A percentile compares a stretch with the other conserved stretches of the same genome.
These are phyloP conservation scores for Pterocarpus santalinus DNA, from an alignment of 306 rosid genomes.

Conservation along the genomic window DNA sequence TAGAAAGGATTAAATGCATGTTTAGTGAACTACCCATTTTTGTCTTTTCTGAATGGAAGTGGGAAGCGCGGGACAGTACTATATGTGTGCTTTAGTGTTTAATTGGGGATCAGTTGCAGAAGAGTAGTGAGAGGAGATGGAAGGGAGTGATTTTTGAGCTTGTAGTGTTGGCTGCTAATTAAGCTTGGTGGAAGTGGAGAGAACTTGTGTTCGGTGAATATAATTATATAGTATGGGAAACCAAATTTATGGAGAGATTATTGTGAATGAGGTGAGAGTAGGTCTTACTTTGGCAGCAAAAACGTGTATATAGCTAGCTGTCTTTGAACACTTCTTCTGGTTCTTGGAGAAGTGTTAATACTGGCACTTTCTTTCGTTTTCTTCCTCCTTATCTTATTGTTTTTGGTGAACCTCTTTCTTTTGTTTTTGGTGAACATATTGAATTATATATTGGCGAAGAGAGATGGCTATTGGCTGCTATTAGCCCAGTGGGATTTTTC, in stretches of 20 bases:
- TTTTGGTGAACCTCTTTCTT: neutral
- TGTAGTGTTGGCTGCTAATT: neutral
- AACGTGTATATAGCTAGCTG: slow-evolving; percentile 46
- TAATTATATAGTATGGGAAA: slow-evolving; percentile 40
- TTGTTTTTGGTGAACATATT: too few relatives aligned
- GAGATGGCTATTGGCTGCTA: slow-evolving; percentile 6
- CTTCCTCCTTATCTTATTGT: neutral
- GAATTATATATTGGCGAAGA: too few relatives aligned
- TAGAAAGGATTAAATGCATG: slow-evolving; percentile 27
- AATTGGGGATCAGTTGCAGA: neutral
- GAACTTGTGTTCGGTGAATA: neutral
- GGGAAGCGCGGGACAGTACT: neutral
- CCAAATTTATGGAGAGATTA: neutral
- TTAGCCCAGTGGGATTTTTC: too few relatives aligned
- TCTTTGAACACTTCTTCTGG: slow-evolving; percentile 39
- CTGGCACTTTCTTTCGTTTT: neutral
- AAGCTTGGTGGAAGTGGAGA: slow-evolving; percentile 14
- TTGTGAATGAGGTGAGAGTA: slow-evolving; percentile 37
- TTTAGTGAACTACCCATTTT: slow-evolving; percentile 6
- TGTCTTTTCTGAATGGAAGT: neutral
- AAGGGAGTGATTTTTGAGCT: neutral
- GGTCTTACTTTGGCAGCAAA: slow-evolving; percentile 46
- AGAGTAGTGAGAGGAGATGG: neutral
- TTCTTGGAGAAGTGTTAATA: neutral
- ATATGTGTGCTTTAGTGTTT: slow-evolving; percentile 12